Evolutionary conservation across 2,329 filamentous ascomycete genomes (phyloP), one percentile per base, ranked within the genome.

Genomic region (Aspergillus sp.): DNA sequence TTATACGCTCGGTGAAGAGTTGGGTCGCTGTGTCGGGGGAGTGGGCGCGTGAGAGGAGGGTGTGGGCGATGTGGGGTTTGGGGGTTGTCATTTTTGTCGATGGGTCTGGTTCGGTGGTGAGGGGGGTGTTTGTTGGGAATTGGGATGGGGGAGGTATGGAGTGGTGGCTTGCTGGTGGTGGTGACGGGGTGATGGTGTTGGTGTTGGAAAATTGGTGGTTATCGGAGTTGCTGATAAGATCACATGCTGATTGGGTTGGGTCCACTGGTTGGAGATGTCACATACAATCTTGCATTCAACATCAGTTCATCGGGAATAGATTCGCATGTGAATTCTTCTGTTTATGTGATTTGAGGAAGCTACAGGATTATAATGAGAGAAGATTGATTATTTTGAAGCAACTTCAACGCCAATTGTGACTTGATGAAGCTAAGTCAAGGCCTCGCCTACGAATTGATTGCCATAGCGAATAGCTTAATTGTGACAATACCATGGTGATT

Each of bases 1-100:
- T 87, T 73, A 96, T 86, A 76, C 92, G 92, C 65, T 96, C 91
- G 63, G 84, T 82, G 81, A 90, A 94, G 75, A 96, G 90, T 57
- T 87, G 84, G 36, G 81, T 80, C 57, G 88, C 86, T 59, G 85
- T 88, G 65, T 89, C 84, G 25, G 91, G 88, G 2, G 90, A 89
- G 77, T 96, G 92, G 8, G 91, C 92, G 69, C 90, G 88, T 5
- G 84, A 78, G 56, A 98, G 88, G 54, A 97, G 86, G 7, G 82
- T 78, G 64, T 87, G 83, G 0, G 86, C 87, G 8, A 85, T 77
- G 65, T 81, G 50, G 62, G 70, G 71, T 60, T 71, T 57, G 50
- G 32, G 32, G 11, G 66, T 55, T 23, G 69, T 57, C 67, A 71
- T 71, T 48, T 25, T 19, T 19, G 1, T 19, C 17, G 17, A 19